Conservation (phyloP, 495 filamentous ascomycete genomes). For the Penicillium steckii region DNA sequence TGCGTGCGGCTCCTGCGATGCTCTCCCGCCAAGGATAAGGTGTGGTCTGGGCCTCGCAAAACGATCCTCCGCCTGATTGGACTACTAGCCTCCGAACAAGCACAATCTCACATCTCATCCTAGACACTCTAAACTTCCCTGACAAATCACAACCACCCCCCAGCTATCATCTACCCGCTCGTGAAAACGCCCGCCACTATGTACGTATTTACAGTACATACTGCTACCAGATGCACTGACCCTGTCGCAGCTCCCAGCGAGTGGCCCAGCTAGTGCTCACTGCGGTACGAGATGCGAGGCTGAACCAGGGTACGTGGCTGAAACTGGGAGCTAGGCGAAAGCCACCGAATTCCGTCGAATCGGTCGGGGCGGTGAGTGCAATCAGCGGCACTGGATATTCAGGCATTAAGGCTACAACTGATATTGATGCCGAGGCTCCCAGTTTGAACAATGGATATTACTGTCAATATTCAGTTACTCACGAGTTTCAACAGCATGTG, state of each 20-base stretch:
- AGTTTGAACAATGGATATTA: background rate
- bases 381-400: too few species aligned
- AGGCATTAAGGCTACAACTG: background rate
- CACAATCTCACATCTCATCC: background rate
- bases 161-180: background rate
- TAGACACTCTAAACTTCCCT: background rate
- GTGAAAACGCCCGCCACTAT: background rate
- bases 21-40: slow-evolving; percentile 20
- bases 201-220: too few species aligned
- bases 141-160: background rate
- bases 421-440: background rate
- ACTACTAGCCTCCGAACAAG: background rate
- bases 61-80: slow-evolving; percentile 5
- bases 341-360: background rate
- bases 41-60: slow-evolving; percentile 22
- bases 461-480: too few species aligned
- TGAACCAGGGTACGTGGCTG: background rate
- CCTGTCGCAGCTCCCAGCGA: background rate
- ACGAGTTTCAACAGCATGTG: too few species aligned
- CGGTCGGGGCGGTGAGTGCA: too few species aligned
- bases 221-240: background rate
- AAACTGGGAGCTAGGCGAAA: background rate
- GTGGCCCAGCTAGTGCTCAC: background rate
- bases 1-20: slow-evolving; percentile 14
- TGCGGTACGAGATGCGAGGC: background rate